Base-by-base conservation (phyloP, 257 asterid species). In the Anisodus tanguticus region DNA sequence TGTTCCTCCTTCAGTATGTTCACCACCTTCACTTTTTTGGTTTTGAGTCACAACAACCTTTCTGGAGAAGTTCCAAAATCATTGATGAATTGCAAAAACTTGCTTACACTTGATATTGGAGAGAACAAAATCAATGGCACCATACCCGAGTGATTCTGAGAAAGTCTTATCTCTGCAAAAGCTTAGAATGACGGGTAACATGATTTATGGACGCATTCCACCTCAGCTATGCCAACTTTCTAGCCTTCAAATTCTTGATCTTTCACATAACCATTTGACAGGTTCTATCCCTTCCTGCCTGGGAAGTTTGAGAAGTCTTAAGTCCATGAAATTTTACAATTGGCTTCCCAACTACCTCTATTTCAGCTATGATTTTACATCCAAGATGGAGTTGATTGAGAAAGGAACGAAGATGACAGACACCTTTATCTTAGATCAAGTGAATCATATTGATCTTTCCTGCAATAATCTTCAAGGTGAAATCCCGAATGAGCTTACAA, bases 41-140 rank as follows among this genome's bases (percentile, higher is more conserved):
- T 47, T 82, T 59, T 87, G 51, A 80, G 84, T 58, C 26, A 67
- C 68, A 88, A 88, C 41, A 60, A 58, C 60, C 71, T 82, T 59
- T 72, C 60, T n/a, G 87, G 85, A 54, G 82, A 79, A 83, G 60
- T 88, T 83, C 83, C 87, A 17, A 2, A 4, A 51, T 72, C 87
- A 4, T 12, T 66, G 5, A 3, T 49, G 53, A 83, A 63, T 37
- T 62, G 82, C 82, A 80, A 43, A 3, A 45, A 39, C 49, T 45
- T 85, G 64, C 8, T 59, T 45, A 37, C 83, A 0, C 87, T 88
- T 82, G 91, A 88, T 71, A 80, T 88, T 70, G 89, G 90, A n/a
- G 81, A 82, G 35, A 88, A 86, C 82, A 64, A 41, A 62, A 41
- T 88, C 3, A 66, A 77, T 15, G 86, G 85, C 67, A 59, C 31